Evolutionary conservation across 192 early-diverging fungal species (phyloP), one percentile per base, ranked within the genome.

Genomic region (Paraglomus brasilianum): DNA sequence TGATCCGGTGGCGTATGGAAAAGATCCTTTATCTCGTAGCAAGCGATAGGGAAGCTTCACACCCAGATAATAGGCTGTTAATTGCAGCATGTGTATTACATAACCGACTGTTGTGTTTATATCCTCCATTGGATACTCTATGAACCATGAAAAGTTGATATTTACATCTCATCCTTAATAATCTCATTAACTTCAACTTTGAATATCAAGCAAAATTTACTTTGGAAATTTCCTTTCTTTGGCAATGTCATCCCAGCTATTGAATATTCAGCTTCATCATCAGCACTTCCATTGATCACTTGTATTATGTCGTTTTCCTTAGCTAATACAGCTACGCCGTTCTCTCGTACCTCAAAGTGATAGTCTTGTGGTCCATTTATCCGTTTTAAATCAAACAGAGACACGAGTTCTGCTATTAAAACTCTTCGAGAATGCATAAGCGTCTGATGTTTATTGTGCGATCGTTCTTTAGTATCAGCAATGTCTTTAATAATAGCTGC

Each of bases 71-170:
- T 70, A 74, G 6, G 77, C 75, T 17, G 84, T 71, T 8, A 86
- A 64, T 10, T 65, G 69, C 19, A 81, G 60, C 67, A 82, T 71
- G 21, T 86, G 85, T 40, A 82, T 78, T 13, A 82, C 78, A 68
- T 82, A 75, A n/a, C 78, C 81, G 30, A 84, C 72, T 5, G 81
- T 78, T 19, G 85, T 77, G 62, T 86, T 86, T 13, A 84, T 66
- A 57, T 82, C 81, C 48, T 84, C 82, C 22, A 61, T 30, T 24
- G 70, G 69, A n/a, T 76, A 76, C 30, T 61, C 77, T 78, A 74
- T 51, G 36, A 63, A 43, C 30, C 30, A 30, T 30, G 30, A 30
- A 41, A 17, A 1, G 30, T 30, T 30, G 30, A 19, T 68, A 14
- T 30, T 24, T 39, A 70, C 19, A 14, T 22, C 8, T 70, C 15